A percentile compares a stretch with the other conserved stretches of the same genome.
Conservation (phyloP, 352 stramenopile species). For the Thalassiosira ordinaria region DNA sequence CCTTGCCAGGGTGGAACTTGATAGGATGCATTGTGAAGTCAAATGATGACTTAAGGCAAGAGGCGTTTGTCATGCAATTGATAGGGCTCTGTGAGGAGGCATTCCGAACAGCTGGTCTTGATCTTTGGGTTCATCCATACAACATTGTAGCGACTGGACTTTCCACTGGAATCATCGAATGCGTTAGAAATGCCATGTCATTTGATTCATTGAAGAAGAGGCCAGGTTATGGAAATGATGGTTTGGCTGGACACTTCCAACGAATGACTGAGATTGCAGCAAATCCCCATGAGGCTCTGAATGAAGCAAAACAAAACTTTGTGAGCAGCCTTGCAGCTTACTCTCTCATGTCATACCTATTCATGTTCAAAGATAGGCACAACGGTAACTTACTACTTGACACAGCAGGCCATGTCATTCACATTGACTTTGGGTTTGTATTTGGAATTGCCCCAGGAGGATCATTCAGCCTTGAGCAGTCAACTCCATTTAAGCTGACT, state of each 20-base stretch:
- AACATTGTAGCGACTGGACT: slow-evolving; percentile 95
- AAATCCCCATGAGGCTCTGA: slow-evolving; percentile 79
- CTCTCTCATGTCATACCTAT: slow-evolving; percentile 92
- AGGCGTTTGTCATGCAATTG: slow-evolving; percentile 98
- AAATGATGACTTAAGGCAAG: slow-evolving; percentile 98
- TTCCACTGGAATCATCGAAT: slow-evolving; percentile 97
- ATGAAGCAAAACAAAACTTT: slow-evolving; percentile 93
- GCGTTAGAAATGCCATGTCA: slow-evolving; percentile 95
- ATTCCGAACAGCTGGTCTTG: slow-evolving; percentile 88
- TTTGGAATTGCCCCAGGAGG: slow-evolving; percentile 89
- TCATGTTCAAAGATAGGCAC: slow-evolving; percentile 94
- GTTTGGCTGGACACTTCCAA: slow-evolving; percentile 74
- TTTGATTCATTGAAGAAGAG: slow-evolving; percentile 97
- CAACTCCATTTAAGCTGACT: slow-evolving; percentile 99
- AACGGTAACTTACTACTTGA: slow-evolving; percentile 98
- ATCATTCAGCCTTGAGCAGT: slow-evolving; percentile 91
- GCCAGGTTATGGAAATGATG: slow-evolving; percentile 76
- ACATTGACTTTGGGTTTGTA: slow-evolving; percentile 98
- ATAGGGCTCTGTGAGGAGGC: slow-evolving; percentile 98
- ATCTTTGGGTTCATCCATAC: slow-evolving; percentile 96
- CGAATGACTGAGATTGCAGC: slow-evolving; percentile 82
- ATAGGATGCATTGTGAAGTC: slow-evolving; percentile 98
- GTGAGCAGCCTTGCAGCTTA: slow-evolving; percentile 96
- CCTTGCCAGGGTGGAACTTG: slow-evolving; percentile 92
- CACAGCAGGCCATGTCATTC: slow-evolving; percentile 94